A percentile compares a stretch with the other conserved stretches of the same genome.
Evolutionary conservation across 208 protist genomes (phyloP).

Genomic region (Strigomonas galati): DNA sequence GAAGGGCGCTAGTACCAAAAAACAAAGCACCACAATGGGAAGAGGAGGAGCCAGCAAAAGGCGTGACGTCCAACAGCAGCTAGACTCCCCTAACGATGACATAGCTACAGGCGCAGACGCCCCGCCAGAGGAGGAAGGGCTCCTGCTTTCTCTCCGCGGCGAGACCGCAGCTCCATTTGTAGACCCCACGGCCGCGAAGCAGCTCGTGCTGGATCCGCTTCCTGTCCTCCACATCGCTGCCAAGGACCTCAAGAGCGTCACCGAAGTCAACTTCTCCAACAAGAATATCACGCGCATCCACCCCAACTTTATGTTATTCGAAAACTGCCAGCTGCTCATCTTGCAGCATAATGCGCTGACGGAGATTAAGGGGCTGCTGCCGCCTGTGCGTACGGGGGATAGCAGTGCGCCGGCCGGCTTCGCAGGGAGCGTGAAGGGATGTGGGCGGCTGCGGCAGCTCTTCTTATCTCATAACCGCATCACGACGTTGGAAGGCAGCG

Average conservation of each 20-base stretch:
- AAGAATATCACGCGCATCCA: constrained; percentile 43
- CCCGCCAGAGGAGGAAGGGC: too few species aligned
- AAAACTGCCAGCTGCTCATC: constrained; percentile 49
- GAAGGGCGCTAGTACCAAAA: background rate
- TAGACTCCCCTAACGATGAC: too few species aligned
- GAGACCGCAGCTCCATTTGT: too few species aligned
- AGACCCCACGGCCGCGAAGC: too few species aligned
- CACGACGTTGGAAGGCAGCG: constrained; percentile 13
- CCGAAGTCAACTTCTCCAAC: constrained; percentile 33
- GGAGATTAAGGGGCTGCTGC: constrained; percentile 34
- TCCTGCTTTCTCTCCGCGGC: too few species aligned
- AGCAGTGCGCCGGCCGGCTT: background rate
- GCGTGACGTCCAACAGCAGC: background rate
- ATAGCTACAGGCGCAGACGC: background rate
- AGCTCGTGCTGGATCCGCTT: background rate
- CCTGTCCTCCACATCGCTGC: background rate
- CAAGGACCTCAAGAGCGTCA: constrained; percentile 13
- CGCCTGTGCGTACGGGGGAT: background rate
- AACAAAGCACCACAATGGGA: background rate
- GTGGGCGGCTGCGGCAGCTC: constrained; percentile 37
- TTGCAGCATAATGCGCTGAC: constrained; percentile 38
- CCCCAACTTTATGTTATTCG: constrained; percentile 43
- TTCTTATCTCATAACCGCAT: constrained; percentile 29
- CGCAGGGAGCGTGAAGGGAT: constrained; percentile 20
- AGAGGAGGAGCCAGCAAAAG: too few species aligned